Evolutionary conservation across 257 asterid genomes (phyloP).

Genomic region (Catharanthus roseus): DNA sequence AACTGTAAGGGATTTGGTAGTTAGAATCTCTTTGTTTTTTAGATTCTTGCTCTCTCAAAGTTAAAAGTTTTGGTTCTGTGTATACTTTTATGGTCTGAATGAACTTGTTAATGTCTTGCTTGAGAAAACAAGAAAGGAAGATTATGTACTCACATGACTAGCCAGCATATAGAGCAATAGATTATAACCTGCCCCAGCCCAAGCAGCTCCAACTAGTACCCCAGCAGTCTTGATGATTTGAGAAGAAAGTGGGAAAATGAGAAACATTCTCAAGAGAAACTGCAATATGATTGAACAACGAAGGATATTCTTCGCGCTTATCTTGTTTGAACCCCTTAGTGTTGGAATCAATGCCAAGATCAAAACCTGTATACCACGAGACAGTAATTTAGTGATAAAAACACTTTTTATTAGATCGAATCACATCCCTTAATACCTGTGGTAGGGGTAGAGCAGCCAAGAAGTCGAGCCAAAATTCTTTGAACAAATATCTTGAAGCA

Average conservation of each 20-base stretch:
- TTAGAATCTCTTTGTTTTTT: no score
- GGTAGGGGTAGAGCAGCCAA: slow-evolving; percentile 72
- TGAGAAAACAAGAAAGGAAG: not conserved
- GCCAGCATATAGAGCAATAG: slow-evolving; percentile 65
- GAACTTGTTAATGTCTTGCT: no score
- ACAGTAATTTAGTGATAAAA: no score
- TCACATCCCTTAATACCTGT: slow-evolving; percentile 38
- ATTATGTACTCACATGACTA: slow-evolving; percentile 49
- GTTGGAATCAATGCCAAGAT: slow-evolving; percentile 58
- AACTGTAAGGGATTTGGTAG: no score
- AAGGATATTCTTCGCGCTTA: slow-evolving; percentile 44
- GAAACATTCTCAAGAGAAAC: slow-evolving; percentile 43
- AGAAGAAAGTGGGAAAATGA: slow-evolving; percentile 56
- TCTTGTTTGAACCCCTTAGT: slow-evolving; percentile 45
- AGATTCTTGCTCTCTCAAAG: no score
- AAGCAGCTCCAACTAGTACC: slow-evolving; percentile 61
- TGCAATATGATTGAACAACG: slow-evolving; percentile 47
- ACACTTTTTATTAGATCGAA: no score
- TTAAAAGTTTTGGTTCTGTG: no score
- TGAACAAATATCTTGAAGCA: slow-evolving; percentile 45
- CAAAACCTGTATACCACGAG: slow-evolving; percentile 43
- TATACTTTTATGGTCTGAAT: no score
- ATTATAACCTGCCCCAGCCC: slow-evolving; percentile 81
- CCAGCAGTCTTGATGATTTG: slow-evolving; percentile 59
- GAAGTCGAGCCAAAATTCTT: slow-evolving; percentile 46